Evolutionary conservation across 2,329 filamentous ascomycete genomes (phyloP).

Genomic region (Thielaviopsis euricoi): DNA sequence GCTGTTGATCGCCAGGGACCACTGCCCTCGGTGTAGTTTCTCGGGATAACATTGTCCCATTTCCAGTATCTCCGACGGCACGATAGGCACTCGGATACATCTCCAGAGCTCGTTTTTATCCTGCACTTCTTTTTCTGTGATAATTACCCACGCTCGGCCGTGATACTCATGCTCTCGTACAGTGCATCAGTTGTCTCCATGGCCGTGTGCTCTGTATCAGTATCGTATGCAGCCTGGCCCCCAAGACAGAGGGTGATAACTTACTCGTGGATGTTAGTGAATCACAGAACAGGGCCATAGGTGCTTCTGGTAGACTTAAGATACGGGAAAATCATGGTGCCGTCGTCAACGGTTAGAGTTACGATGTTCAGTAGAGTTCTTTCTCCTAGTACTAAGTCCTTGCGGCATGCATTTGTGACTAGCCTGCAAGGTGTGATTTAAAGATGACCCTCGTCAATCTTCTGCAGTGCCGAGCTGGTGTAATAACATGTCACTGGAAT

Average conservation of each 20-base stretch:
- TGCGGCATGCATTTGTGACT: conserved; percentile 47
- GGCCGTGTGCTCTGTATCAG: conserved; percentile 56
- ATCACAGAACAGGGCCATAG: conserved; percentile 46
- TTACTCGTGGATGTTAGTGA: too few species aligned
- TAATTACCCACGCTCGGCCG: conserved; percentile 53
- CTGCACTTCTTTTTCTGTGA: conserved; percentile 5
- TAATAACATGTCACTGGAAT: conserved; percentile 80
- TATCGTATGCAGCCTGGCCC: conserved; percentile 47
- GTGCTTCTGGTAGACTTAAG: conserved; percentile 43
- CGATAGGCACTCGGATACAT: too few species aligned
- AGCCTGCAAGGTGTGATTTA: conserved; percentile 55
- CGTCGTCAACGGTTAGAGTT: conserved; percentile 52
- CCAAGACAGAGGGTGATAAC: not conserved
- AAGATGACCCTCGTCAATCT: conserved; percentile 77
- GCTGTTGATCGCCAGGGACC: not conserved
- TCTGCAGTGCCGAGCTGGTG: conserved; percentile 63
- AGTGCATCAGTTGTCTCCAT: conserved; percentile 56
- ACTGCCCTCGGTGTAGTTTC: not conserved
- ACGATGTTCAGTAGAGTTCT: conserved; percentile 69
- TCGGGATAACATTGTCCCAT: not conserved
- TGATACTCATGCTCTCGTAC: conserved; percentile 66
- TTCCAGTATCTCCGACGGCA: not conserved
- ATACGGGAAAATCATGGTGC: conserved; percentile 44
- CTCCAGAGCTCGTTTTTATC: conserved; percentile 2
- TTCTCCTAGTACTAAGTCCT: conserved; percentile 52